Evolutionary conservation across 257 asterid species (phyloP).

Genomic region (Marsdenia floribunda): DNA sequence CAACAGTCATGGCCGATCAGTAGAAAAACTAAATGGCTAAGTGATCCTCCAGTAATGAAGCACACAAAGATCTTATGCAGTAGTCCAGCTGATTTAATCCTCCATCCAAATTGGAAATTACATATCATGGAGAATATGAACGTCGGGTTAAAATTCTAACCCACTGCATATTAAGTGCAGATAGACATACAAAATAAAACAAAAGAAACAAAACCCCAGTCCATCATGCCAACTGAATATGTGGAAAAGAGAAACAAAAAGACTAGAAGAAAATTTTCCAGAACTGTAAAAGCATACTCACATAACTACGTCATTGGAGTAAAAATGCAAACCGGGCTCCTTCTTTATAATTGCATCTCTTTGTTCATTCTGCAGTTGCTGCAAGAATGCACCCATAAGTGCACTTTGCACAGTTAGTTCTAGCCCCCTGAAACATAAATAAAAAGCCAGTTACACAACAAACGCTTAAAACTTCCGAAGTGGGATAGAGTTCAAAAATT

Average conservation of each 20-base stretch:
- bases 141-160: background rate
- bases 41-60: background rate
- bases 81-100: background rate
- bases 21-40: background rate
- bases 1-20: background rate
- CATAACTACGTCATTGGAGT: constrained; percentile 86
- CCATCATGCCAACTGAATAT: background rate
- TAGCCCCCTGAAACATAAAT: constrained; percentile 48
- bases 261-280: background rate
- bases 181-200: background rate
- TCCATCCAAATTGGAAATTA: background rate
- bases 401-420: constrained; percentile 61
- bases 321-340: constrained; percentile 76
- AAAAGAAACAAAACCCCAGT: background rate
- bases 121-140: background rate
- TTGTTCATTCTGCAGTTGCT: constrained; percentile 76
- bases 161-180: background rate
- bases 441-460: background rate
- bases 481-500: background rate
- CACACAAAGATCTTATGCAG: background rate
- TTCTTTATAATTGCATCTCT: constrained; percentile 51
- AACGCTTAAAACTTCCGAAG: background rate
- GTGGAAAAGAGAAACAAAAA: background rate
- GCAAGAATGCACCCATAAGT: constrained; percentile 80
- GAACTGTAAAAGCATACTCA: constrained; percentile 40